Evolutionary conservation across 768 basidiomycete genomes (phyloP), one percentile per base, ranked within the genome.

Genomic region (Termitomyces sp.): DNA sequence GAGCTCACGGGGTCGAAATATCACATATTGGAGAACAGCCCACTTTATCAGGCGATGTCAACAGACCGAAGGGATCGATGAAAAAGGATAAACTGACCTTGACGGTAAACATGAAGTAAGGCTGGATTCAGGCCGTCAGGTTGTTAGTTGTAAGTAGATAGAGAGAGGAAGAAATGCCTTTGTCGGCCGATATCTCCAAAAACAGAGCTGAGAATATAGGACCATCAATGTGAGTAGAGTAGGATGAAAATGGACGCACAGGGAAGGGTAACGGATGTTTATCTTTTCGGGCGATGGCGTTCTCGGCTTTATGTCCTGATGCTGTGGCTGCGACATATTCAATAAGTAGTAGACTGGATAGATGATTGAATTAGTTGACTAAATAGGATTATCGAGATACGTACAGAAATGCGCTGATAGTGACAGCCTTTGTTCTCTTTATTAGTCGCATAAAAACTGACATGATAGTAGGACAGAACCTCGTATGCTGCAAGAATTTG

Each of bases 91-190:
- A 39, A 7, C 36, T 10, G 7, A 87, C 92, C 76, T 92, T 92
- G 68, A 92, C 71, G 10, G 90, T 86, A 65, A 92, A 87, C 85
- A 95, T 90, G 68, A 96, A 96, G 72, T 95, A 93, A 2, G 87
- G 77, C 84, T 90, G 12, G 63, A 2, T 44, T 56, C 63, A 43
- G 29, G 42, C 3, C 51, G 54, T 46, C 9, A 53, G 37, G 29
- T 3, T 32, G 7, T 43, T 43, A 43, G 24, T 46, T 16, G 12
- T n/a, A 14, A 10, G 9, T 39, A 39, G 31, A 53, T 4, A 20
- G 39, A 39, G 29, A 12, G 12, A n/a, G n/a, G 13, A 20, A 18
- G 24, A 56, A 60, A 27, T 58, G 83, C 87, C 76, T 92, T 93
- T 16, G 90, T 90, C 0, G 91, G 90, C 16, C 90, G 76, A 67